Evolutionary conservation across 2,329 filamentous ascomycete species (phyloP).

Genomic region (Aspergillus ochraceus): DNA sequence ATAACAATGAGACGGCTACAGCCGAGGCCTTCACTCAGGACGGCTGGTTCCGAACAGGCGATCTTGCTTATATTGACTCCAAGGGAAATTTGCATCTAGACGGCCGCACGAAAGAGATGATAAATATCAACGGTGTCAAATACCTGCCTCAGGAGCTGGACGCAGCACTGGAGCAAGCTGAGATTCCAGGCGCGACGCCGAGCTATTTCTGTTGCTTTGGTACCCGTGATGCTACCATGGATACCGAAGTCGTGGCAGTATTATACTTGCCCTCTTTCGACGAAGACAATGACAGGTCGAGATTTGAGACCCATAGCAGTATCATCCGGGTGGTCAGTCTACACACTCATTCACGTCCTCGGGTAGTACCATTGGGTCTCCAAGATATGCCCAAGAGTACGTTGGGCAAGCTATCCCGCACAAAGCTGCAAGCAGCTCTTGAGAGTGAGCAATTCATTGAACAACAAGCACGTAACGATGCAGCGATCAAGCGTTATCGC

Average conservation of each 20-base stretch:
- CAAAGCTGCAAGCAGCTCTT: slow-evolving; percentile 26
- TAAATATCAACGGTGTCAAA: slow-evolving; percentile 52
- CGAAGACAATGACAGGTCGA: slow-evolving; percentile 5
- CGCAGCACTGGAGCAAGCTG: slow-evolving; percentile 36
- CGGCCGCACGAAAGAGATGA: slow-evolving; percentile 39
- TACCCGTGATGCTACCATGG: slow-evolving; percentile 18
- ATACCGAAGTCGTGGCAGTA: slow-evolving; percentile 42
- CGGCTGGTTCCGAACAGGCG: slow-evolving; percentile 33
- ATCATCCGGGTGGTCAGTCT: slow-evolving; percentile 10
- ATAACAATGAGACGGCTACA: slow-evolving; percentile 29
- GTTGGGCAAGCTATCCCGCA: slow-evolving; percentile 15
- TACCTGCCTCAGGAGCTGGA: slow-evolving; percentile 41
- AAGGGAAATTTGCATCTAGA: slow-evolving; percentile 10
- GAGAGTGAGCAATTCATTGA: slow-evolving; percentile 28
- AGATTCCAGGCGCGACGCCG: slow-evolving; percentile 22
- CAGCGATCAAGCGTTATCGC: slow-evolving; percentile 1
- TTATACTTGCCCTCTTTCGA: slow-evolving; percentile 35
- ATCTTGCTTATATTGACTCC: slow-evolving; percentile 14
- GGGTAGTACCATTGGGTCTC: slow-evolving; percentile 9
- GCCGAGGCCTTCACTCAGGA: slow-evolving; percentile 26
- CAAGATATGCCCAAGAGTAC: slow-evolving; percentile 11
- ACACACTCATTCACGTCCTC: not conserved
- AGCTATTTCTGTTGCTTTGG: slow-evolving; percentile 44
- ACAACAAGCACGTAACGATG: not conserved
- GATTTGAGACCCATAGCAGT: slow-evolving; percentile 8